A percentile compares a stretch with the other conserved stretches of the same genome.
Evolutionary conservation across 2,329 filamentous ascomycete species (phyloP).

Genomic region (Raffaelea deltoideospora): DNA sequence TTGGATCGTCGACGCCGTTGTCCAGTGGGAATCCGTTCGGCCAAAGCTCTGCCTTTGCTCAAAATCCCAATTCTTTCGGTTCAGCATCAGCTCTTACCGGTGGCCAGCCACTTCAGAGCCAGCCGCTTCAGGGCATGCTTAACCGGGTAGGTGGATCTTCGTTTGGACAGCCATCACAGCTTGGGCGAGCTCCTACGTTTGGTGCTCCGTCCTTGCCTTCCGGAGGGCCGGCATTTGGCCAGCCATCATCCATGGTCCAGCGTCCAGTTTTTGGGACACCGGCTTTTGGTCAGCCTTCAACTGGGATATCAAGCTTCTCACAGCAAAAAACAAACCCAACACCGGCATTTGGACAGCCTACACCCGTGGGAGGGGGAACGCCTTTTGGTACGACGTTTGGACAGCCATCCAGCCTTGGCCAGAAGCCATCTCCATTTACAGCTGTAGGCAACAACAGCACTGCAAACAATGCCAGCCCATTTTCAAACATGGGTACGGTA

Average conservation of each 20-base stretch:
- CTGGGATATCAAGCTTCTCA: no score
- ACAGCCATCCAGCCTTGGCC: constrained; percentile 15
- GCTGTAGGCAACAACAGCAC: constrained; percentile 1
- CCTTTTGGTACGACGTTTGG: constrained; percentile 15
- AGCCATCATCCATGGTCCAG: constrained; percentile 8
- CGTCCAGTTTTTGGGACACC: constrained; percentile 14
- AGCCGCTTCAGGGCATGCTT: no score
- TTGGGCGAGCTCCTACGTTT: constrained; percentile 11
- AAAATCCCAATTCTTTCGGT: no score
- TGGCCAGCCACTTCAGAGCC: no score
- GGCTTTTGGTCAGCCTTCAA: constrained; percentile 22
- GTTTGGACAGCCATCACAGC: constrained; percentile 24
- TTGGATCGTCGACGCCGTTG: constrained; percentile 15
- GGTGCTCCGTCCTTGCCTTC: constrained; percentile 16
- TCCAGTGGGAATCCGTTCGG: constrained; percentile 19
- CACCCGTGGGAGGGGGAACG: constrained; percentile 14
- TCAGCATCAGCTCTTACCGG: no score
- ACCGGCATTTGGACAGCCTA: constrained; percentile 15
- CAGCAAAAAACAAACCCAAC: no score
- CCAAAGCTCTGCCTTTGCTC: no score
- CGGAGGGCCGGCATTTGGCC: constrained; percentile 10
- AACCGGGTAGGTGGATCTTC: no score
- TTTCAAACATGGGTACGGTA: no score
- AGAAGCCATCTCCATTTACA: constrained; percentile 20
- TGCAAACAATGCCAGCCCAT: constrained; percentile 1